These are phyloP conservation scores for Nicotiana undulata DNA, from an alignment of 257 asterid genomes.

Conservation along the genomic window DNA sequence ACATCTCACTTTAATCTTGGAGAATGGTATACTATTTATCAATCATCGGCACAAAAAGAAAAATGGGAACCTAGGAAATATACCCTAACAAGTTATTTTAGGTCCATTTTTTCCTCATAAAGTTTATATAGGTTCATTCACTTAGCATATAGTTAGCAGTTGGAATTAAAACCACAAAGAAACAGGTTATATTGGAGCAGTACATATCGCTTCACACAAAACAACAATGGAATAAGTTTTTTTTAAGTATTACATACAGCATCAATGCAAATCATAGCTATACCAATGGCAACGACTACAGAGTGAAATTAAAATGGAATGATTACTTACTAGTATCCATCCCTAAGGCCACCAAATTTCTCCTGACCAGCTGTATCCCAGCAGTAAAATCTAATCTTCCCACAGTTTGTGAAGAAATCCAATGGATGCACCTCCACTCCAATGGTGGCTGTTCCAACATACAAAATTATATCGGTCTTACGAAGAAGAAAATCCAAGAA, in stretches of 20 bases:
- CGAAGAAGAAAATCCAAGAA: not conserved
- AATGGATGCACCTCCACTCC: conserved; percentile 92
- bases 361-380: conserved; percentile 99
- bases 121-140: not conserved
- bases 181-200: not conserved
- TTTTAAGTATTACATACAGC: not conserved
- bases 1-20: too few species aligned
- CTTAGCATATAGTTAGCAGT: not conserved
- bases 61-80: not conserved
- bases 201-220: not conserved
- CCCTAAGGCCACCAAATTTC: conserved; percentile 91
- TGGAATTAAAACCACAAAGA: not conserved
- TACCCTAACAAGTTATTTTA: not conserved
- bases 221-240: too few species aligned
- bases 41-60: not conserved
- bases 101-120: too few species aligned
- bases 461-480: not conserved
- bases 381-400: conserved; percentile 73
- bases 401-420: conserved; percentile 76
- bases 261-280: not conserved
- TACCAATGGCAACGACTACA: not conserved
- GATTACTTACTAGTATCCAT: conserved; percentile 79
- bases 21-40: too few species aligned
- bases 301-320: not conserved
- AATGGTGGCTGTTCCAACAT: conserved; percentile 51